A percentile compares a stretch with the other conserved stretches of the same genome.
phyloP scores from a whole-genome alignment of 108 stramenopile species.

The Fragilaria crotonensis region DNA sequence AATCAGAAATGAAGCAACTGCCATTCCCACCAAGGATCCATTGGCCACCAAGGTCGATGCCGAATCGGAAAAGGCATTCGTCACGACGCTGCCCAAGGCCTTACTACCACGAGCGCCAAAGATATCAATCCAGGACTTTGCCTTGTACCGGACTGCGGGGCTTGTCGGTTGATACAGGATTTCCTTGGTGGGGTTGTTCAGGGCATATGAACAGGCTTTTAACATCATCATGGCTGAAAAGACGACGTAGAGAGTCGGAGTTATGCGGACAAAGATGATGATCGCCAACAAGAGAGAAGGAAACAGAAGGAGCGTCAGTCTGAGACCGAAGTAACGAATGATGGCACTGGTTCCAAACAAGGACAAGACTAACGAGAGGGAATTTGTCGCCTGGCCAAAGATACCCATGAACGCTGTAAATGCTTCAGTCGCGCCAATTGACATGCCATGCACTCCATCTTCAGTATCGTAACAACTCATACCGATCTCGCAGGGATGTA shows the following conservation, averaged over 20 bases:
- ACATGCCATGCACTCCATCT: constrained; percentile 58
- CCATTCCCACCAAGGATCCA: constrained; percentile 86
- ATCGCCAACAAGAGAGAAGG: constrained; percentile 79
- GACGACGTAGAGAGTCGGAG: constrained; percentile 84
- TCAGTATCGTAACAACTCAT: constrained; percentile 68
- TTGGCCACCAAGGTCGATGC: constrained; percentile 72
- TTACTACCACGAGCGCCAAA: constrained; percentile 94
- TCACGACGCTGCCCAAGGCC: constrained; percentile 91
- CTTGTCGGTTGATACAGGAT: constrained; percentile 95
- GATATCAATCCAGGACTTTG: constrained; percentile 97
- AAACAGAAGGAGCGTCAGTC: constrained; percentile 86
- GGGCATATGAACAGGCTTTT: constrained; percentile 90
- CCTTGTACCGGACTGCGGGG: constrained; percentile 91
- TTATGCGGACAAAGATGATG: constrained; percentile 77
- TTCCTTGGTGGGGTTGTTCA: constrained; percentile 98
- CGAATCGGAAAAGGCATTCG: constrained; percentile 87
- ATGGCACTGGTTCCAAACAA: constrained; percentile 92
- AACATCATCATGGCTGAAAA: constrained; percentile 95
- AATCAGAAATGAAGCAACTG: constrained; percentile 85
- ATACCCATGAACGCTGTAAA: constrained; percentile 94
- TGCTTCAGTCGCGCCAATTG: constrained; percentile 59
- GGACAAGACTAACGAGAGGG: constrained; percentile 85
- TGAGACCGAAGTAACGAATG: constrained; percentile 90
- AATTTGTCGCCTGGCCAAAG: constrained; percentile 95
- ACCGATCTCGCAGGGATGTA: constrained; percentile 70